Evolutionary conservation across 2,329 filamentous ascomycete genomes (phyloP).

Genomic region (Aspergillus quadricinctus): DNA sequence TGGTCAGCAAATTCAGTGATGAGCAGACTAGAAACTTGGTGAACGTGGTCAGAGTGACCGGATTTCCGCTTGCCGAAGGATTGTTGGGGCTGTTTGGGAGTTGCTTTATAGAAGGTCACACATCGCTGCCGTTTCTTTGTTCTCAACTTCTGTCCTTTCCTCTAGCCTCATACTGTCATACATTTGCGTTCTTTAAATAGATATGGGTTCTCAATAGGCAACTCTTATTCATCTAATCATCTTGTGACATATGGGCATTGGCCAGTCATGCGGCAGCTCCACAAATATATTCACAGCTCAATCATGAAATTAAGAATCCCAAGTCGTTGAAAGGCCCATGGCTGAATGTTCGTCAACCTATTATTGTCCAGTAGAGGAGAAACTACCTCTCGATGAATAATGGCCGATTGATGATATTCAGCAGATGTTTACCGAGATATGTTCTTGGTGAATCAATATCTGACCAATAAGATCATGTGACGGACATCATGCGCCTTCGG

Average conservation of each 20-base stretch:
- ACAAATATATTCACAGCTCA: neutral
- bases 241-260: neutral
- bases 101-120: neutral
- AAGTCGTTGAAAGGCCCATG: neutral
- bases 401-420: neutral
- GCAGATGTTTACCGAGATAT: no score
- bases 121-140: neutral
- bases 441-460: neutral
- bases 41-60: no score
- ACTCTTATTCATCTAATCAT: no score
- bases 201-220: neutral
- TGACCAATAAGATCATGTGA: constrained; percentile 18
- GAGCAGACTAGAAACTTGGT: no score
- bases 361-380: neutral
- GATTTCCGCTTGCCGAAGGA: no score
- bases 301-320: neutral
- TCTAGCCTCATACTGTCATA: neutral
- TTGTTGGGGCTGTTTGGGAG: no score
- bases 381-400: neutral
- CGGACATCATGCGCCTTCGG: constrained; percentile 10
- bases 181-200: neutral
- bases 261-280: neutral
- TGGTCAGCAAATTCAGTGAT: neutral
- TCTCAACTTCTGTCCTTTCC: neutral
- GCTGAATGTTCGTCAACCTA: neutral